Base-by-base conservation (phyloP, 148 eudicot species). In the Camellia granthamiana region DNA sequence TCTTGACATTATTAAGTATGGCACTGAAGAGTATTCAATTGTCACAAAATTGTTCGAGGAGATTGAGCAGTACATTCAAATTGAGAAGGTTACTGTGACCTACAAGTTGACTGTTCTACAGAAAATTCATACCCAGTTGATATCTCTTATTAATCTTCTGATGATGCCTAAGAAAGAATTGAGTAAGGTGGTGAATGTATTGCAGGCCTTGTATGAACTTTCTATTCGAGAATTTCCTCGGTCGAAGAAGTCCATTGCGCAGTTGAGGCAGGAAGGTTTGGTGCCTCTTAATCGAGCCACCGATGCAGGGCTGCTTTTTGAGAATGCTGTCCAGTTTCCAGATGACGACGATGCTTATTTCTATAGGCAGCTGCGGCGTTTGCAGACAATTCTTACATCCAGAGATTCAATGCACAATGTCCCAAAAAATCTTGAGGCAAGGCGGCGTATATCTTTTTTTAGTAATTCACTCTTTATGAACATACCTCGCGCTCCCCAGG, bases 391-490 rank as follows among this genome's bases (percentile, higher is more conserved):
- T 83, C 88, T 95, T 67, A 88, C 87, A 12, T 91, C 97, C 47
- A 81, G 92, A 77, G 98, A 93, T 77, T 86, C 97, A 16, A 91
- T 91, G 97, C 92, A 90, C 75, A 88, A 92, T 79, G 94, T 93
- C 73, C 98, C 98, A 18, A 73, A 66, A 72, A 95, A 90, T 84
- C 16, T 62, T 38, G 98, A 95, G 83, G 97, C 98, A 18, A 84
- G 97, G 65, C 82, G 93, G 75, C 90, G 98, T 3, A 84, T 95
- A 72, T 92, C 98, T 41, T 95, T 95, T 73, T 95, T 95, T 65
- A 93, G 97, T 81, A 95, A 95, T 80, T 95, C 98, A 43, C 80
- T 95, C 51, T 95, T 95, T 80, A 95, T 95, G 98, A 93, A 93
- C 88, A 95, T 95, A 82, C 98, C 98, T 6, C 98, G 91, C 73